Evolutionary conservation across 768 basidiomycete genomes (phyloP), one percentile per base, ranked within the genome.

Genomic region (Amanita muscaria): DNA sequence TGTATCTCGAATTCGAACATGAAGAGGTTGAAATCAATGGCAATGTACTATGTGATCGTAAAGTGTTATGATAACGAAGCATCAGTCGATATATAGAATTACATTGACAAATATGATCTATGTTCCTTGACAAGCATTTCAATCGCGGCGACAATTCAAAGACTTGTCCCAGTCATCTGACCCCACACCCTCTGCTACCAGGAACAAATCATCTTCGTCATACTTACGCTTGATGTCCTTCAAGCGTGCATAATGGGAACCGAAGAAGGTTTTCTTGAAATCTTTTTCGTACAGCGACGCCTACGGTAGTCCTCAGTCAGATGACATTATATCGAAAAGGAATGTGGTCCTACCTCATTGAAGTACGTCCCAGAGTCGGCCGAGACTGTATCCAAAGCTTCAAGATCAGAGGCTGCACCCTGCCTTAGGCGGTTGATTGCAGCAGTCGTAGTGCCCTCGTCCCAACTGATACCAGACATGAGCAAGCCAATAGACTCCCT

Each of bases 141-240:
- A 63, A 47, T 16, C 30, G 46, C 32, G 40, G 36, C 44, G 50
- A 73, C 71, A 42, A 30, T 42, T 24, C 30, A 42, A 12, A 6
- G 21, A 42, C 23, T 32, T 21, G 14, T 42, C 41, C 73, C 73
- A 77, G 1, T 70, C 63, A 15, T 76, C 72, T 3, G 71, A 71
- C 0, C 72, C 74, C 1, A 77, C 71, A 1, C 74, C 76, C 16
- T 61, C 56, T 0, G 55, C 46, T 14, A 76, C 69, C 4, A 76
- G 54, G 51, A 77, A 77, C 9, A 77, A 43, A 19, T 53, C 60
- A 9, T 56, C 44, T 0, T 73, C 67, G 53, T 79, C 76, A 41
- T 73, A 71, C 48, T 55, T 61, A 4, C 40, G 25, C 52, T 77
- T 76, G 55, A 77, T 70, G 1, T 44, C 49, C 49, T 62, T 64